Base-by-base conservation (phyloP, 345 rosid species). In the Atalantia buxifolia region DNA sequence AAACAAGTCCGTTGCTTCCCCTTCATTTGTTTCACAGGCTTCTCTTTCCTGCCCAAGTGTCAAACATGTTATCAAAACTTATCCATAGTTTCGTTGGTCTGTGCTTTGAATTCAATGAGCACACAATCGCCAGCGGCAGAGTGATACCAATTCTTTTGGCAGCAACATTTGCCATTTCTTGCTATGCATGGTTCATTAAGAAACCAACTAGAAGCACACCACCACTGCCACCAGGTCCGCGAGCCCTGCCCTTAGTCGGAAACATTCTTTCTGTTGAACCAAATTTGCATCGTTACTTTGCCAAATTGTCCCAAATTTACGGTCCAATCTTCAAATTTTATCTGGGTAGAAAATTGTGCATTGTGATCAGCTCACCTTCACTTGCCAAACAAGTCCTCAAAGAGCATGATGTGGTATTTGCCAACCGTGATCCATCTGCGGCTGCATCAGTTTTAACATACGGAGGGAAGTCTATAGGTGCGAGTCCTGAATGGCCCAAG, bases 281-380 rank as follows among this genome's bases (percentile, higher is more conserved):
- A 2, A 80, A 84, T 31, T 53, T 84, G 21, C 84, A 78, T 30
- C 57, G 24, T 12, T 77, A 74, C 74, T 83, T 83, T 3, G 38
- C 63, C 13, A 48, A 22, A 1, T 75, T 83, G 2, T 74, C 77
- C 36, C 28, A 68, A 65, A 72, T 13, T 33, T 80, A 78, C 30
- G 86, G 86, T 30, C 84, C 86, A 5, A 79, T 84, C 57, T 4
- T 80, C 50, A 81, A 81, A 78, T 48, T 81, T 78, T 76, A 78
- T 53, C 77, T 84, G 35, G 84, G 86, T 24, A 66, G 64, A 1
- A 81, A 84, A 24, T 19, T 77, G 21, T 67, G 76, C 24, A 66
- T 84, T 22, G 82, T 76, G 19, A 68, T 78, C 33, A 50, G 55
- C 48, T 84, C 81, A 33, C 60, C 78, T 25, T 65, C 79, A 27